phyloP scores from a whole-genome alignment of 768 basidiomycete species.

The Sistotremastrum niveocremeum region DNA sequence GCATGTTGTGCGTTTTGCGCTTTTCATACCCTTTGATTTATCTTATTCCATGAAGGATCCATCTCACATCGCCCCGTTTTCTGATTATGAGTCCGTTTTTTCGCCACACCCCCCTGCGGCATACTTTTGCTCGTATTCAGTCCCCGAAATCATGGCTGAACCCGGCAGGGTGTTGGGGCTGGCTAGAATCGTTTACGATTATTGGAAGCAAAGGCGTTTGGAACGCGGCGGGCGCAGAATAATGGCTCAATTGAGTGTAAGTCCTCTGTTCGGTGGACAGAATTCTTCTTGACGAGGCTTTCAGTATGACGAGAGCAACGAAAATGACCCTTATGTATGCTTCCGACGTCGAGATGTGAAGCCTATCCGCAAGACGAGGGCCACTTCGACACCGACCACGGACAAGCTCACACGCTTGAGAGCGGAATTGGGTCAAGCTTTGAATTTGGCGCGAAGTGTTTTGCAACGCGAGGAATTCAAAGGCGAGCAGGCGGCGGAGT shows the following conservation, averaged over 20 bases:
- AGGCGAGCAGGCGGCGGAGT: constrained; percentile 44
- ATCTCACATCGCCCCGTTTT: constrained; percentile 56
- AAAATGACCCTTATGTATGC: constrained; percentile 91
- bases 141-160: constrained; percentile 57
- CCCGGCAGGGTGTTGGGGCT: constrained; percentile 50
- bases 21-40: constrained; percentile 1
- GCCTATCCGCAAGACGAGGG: constrained; percentile 84
- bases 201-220: constrained; percentile 79
- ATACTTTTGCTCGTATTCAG: constrained; percentile 52
- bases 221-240: constrained; percentile 74
- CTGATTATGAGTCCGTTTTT: constrained; percentile 60
- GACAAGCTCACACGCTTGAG: constrained; percentile 81
- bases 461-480: constrained; percentile 66
- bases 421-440: constrained; percentile 54
- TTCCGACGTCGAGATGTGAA: constrained; percentile 94
- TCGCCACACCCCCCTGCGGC: constrained; percentile 42
- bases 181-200: constrained; percentile 65
- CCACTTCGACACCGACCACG: constrained; percentile 77
- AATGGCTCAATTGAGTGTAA: constrained; percentile 78
- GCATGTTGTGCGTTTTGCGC: constrained; percentile 55
- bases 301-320: constrained; percentile 75
- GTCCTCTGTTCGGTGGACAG: constrained; percentile 15
- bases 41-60: constrained; percentile 40
- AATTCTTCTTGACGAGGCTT: not conserved
- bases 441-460: constrained; percentile 59